These are phyloP conservation scores for Ceratocystis smalleyi DNA, from an alignment of 2,329 filamentous ascomycete genomes.

Conservation along the genomic window DNA sequence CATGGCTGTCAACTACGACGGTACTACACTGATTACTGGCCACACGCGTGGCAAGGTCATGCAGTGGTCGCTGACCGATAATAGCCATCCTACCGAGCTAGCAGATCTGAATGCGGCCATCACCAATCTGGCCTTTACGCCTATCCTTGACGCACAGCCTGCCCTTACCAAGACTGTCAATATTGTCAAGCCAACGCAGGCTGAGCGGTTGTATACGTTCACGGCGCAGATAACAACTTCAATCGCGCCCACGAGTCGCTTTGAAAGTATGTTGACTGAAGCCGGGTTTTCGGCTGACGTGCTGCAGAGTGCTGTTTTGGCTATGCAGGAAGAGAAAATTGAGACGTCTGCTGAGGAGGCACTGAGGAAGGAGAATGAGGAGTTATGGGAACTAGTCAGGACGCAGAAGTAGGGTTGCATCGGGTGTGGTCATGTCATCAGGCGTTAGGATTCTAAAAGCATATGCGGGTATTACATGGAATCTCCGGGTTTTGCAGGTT, in stretches of 20 bases:
- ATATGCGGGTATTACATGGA: neutral
- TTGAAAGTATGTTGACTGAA: slow-evolving; percentile 31
- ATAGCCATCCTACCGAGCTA: slow-evolving; percentile 50
- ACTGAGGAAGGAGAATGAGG: slow-evolving; percentile 23
- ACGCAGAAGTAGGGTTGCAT: slow-evolving; percentile 24
- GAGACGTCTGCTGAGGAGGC: slow-evolving; percentile 10
- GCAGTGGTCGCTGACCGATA: slow-evolving; percentile 63
- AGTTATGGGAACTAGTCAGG: slow-evolving; percentile 27
- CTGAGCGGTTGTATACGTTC: slow-evolving; percentile 48
- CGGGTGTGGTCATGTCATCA: neutral
- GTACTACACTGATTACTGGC: slow-evolving; percentile 62
- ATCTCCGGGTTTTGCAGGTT: neutral
- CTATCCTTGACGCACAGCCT: slow-evolving; percentile 28
- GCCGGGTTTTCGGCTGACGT: slow-evolving; percentile 33
- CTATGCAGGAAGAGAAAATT: slow-evolving; percentile 15
- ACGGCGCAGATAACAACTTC: slow-evolving; percentile 42
- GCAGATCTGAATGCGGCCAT: slow-evolving; percentile 64
- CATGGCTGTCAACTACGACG: slow-evolving; percentile 65
- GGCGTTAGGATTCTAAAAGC: slow-evolving; percentile 1
- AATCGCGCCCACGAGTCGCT: slow-evolving; percentile 27
- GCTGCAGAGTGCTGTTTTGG: slow-evolving; percentile 35
- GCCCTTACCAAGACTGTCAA: slow-evolving; percentile 28
- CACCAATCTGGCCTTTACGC: slow-evolving; percentile 63
- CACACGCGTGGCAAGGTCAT: slow-evolving; percentile 66
- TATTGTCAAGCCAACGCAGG: slow-evolving; percentile 68